Evolutionary conservation across 164 flowering plant genomes (phyloP), one percentile per base, ranked within the genome.

Genomic region (Nymphaea colorata): DNA sequence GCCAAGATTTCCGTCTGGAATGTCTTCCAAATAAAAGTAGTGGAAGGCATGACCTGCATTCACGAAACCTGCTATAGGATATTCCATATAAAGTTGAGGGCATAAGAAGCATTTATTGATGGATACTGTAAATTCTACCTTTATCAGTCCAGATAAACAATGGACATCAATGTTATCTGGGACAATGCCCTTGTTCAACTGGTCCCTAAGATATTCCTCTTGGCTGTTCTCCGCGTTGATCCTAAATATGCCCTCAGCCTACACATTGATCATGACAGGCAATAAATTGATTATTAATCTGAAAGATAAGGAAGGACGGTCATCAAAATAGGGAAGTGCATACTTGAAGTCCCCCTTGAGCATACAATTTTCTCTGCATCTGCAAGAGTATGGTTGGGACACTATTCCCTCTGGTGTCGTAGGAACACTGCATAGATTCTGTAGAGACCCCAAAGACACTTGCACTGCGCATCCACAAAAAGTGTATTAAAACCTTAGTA

Each of bases 381-480:
- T 84, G 77, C 66, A 88, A 70, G 42, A 88, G 90, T 67, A 85
- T 87, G 6, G 90, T 87, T 45, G 95, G 95, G 61, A 88, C 85
- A 77, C 88, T 84, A 62, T 88, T 87, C 43, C 95, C 95, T 77
- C 89, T 81, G 5, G 77, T 65, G 72, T 86, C 94, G 76, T 72
- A 86, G 3, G 91, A 85, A 64, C 84, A 77, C 70, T 88, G 94
- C 91, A 88, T 88, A 61, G 94, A 88, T 69, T 88, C 91, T 17
- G 91, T 80, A 15, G 91, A 87, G 70, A 88, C 95, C 74, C 95
- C 95, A 79, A 87, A 88, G 36, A 85, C 91, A 44, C 76, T 79
- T 68, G 91, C 76, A 80, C 95, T 87, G 64, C 70, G 70, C 59
- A 51, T 51, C 57, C 57, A 51, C 8, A 5, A 51, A 10, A 3